Conservation (phyloP, 257 asterid species). For the Solanum stenotomum region DNA sequence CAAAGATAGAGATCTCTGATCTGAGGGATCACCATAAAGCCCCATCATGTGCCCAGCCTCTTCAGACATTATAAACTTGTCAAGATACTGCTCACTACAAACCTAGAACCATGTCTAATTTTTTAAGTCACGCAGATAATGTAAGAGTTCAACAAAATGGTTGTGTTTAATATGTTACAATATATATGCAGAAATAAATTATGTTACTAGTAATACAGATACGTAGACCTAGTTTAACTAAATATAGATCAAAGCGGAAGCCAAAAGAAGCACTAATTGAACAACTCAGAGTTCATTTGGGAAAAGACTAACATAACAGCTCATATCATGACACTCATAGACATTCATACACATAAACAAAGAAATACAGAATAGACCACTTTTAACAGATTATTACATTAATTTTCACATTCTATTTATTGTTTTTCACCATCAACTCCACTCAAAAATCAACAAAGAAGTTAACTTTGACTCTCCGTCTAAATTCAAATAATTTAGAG, state of each 20-base stretch:
- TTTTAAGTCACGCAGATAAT: not conserved
- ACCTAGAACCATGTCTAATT: constrained; percentile 14
- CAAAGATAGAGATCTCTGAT: constrained; percentile 74
- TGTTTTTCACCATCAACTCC: not conserved
- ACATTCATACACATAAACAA: not conserved
- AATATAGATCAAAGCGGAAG: not conserved
- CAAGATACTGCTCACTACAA: constrained; percentile 9
- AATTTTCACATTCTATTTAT: not conserved
- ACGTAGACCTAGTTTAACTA: not conserved
- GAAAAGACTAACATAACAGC: not conserved
- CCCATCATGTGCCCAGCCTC: constrained; percentile 70
- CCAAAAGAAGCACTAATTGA: not conserved
- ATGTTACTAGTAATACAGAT: not conserved
- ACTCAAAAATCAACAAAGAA: not conserved
- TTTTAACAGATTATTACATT: not conserved
- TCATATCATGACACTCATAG: not conserved
- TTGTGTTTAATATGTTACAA: not conserved
- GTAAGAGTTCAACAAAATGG: not conserved
- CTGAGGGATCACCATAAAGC: constrained; percentile 71
- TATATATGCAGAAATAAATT: not conserved
- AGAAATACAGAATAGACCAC: not conserved
- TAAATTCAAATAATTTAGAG: not conserved
- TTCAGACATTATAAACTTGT: constrained; percentile 50
- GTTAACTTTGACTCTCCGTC: not conserved
- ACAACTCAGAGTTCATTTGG: not conserved